These are phyloP conservation scores for Zalaria sp. DNA, from an alignment of 2,329 filamentous ascomycete genomes.

Conservation along the genomic window DNA sequence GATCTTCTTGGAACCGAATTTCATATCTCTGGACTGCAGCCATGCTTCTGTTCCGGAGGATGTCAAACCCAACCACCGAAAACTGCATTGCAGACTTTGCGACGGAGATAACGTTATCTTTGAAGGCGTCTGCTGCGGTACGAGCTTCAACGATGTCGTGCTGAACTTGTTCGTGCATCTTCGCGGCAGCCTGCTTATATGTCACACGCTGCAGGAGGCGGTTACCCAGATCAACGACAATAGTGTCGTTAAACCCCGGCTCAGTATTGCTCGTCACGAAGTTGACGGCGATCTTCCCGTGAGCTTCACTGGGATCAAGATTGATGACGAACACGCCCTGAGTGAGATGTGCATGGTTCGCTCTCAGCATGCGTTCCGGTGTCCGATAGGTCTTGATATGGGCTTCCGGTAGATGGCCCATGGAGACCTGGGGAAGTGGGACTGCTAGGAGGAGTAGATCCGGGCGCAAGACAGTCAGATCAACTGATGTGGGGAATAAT, in stretches of 20 bases:
- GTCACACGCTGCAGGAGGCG: conserved; percentile 5
- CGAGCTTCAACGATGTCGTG: conserved; percentile 3
- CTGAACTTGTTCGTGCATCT: conserved; percentile 1
- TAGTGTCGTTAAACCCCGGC: conserved; percentile 1
- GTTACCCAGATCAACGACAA: conserved; percentile 5
- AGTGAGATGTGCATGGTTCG: conserved; percentile 2
- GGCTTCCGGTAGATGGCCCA: background rate
- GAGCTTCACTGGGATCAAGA: conserved; percentile 1
- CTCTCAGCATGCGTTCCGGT: background rate
- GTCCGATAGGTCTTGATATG: conserved; percentile 1
- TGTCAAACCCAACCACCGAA: too few species aligned
- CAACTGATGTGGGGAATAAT: conserved; percentile 1
- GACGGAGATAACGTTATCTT: conserved; percentile 1
- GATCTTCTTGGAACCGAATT: too few species aligned
- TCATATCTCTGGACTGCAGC: too few species aligned
- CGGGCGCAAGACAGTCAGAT: conserved; percentile 1
- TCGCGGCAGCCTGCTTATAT: conserved; percentile 4
- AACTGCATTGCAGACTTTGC: too few species aligned
- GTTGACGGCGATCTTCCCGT: conserved; percentile 3
- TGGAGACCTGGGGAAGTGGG: background rate
- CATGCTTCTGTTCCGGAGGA: too few species aligned
- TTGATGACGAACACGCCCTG: conserved; percentile 1
- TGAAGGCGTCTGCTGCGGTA: conserved; percentile 1
- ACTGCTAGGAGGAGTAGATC: conserved; percentile 3
- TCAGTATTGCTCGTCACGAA: background rate